Evolutionary conservation across 148 eudicot species (phyloP), one percentile per base, ranked within the genome.

Genomic region (Cornus kousa): DNA sequence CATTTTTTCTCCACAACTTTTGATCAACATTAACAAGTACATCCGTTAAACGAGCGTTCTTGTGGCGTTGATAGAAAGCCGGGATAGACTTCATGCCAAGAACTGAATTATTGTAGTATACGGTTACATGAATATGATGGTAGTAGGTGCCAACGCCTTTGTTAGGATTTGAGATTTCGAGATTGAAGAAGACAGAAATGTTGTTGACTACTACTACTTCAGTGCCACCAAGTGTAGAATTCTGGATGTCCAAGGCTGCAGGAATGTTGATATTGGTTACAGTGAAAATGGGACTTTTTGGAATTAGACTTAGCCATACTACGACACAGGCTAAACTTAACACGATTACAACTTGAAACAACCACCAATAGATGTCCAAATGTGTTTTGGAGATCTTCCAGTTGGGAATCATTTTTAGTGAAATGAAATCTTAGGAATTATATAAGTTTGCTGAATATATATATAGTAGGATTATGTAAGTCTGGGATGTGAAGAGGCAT

Each of bases 131-230:
- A 28, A 84, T 84, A 23, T 43, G 53, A 12, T 20, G 32, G 64
- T 84, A 84, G 39, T 71, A 78, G 4, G 81, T 74, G 17, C 73
- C 79, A 62, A 78, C 77, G 8, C 84, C 72, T 57, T 74, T 81
- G 84, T 84, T 84, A 3, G 87, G 87, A 71, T 84, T 84, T 20
- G 70, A 80, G 81, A 84, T 72, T 37, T 65, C 19, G 8, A 84
- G 73, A 13, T 31, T 70, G 28, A 78, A 62, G 12, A 20, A 13
- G 66, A 84, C 5, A 31, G 75, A 57, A 68, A 43, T 65, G 78
- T 48, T 72, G 7, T 14, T 0, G 33, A 77, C 12, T 3, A 55
- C 53, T 43, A 9, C 37, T 35, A 35, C 37, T 35, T 35, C 37
- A 35, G 37, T 48, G 11, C 62, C 28, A 16, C 66, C 43, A 72